Evolutionary conservation across 2,329 filamentous ascomycete species (phyloP).

Genomic region (Aspergillus persii): DNA sequence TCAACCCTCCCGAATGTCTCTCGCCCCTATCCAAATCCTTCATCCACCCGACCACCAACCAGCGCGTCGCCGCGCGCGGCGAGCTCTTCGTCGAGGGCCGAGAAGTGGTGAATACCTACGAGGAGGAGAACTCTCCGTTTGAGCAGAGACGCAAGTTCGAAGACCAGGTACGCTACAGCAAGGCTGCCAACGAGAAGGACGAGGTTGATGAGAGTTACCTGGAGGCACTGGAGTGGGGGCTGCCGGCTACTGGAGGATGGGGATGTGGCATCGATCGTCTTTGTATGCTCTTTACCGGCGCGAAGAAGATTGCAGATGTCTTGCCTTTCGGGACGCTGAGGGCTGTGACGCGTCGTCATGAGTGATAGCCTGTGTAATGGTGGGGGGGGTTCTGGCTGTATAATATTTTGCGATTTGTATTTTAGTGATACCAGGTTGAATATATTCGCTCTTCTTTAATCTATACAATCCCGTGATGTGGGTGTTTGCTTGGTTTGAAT

Average conservation of each 20-base stretch:
- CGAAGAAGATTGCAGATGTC: constrained; percentile 77
- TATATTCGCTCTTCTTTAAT: not conserved
- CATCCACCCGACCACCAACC: constrained; percentile 63
- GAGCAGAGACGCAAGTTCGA: constrained; percentile 82
- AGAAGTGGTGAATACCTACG: constrained; percentile 94
- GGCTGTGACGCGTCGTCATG: constrained; percentile 36
- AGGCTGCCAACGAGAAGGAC: constrained; percentile 48
- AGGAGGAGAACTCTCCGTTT: constrained; percentile 92
- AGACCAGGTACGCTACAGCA: constrained; percentile 52
- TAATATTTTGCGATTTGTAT: not conserved
- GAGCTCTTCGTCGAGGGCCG: constrained; percentile 79
- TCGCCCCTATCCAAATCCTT: constrained; percentile 90
- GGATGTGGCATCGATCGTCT: constrained; percentile 89
- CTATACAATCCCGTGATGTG: not conserved
- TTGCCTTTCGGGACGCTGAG: constrained; percentile 83
- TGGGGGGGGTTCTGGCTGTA: constrained; percentile 8
- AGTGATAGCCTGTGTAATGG: constrained; percentile 1
- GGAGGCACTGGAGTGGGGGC: constrained; percentile 76
- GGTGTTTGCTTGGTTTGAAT: not conserved
- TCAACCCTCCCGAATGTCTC: constrained; percentile 83
- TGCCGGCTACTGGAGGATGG: constrained; percentile 97
- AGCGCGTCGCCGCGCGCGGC: constrained; percentile 74
- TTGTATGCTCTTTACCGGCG: constrained; percentile 83
- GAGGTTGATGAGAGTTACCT: constrained; percentile 77
- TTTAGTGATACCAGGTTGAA: not conserved